phyloP scores from a whole-genome alignment of 2,329 filamentous ascomycete genomes.

The Ceratocystis lukuohia region DNA sequence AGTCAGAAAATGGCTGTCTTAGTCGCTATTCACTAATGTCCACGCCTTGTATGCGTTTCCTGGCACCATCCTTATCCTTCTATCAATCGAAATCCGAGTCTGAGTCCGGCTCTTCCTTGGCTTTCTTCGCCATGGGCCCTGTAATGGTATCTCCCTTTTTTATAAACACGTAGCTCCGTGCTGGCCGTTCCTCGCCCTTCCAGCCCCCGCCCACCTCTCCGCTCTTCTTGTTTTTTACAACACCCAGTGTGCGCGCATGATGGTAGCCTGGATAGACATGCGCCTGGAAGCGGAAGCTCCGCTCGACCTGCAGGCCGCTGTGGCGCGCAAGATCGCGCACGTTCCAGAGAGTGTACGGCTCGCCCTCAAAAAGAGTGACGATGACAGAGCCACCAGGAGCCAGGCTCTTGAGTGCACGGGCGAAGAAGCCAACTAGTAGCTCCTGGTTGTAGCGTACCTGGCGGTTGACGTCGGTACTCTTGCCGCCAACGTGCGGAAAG shows the following conservation, averaged over 20 bases:
- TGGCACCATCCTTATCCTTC: neutral
- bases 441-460: slow-evolving; percentile 88
- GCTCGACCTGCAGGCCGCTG: slow-evolving; percentile 53
- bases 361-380: slow-evolving; percentile 81
- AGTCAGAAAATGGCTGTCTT: neutral
- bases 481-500: slow-evolving; percentile 90
- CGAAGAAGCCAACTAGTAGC: slow-evolving; percentile 57
- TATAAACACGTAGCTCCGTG: slow-evolving; percentile 50
- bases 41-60: neutral
- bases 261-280: slow-evolving; percentile 58
- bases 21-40: neutral
- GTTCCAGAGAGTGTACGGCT: slow-evolving; percentile 95
- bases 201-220: slow-evolving; percentile 33
- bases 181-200: slow-evolving; percentile 32
- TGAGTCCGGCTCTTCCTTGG: slow-evolving; percentile 26
- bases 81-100: slow-evolving; percentile 19
- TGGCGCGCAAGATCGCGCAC: slow-evolving; percentile 75
- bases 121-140: slow-evolving; percentile 25
- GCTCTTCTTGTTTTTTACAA: slow-evolving; percentile 36
- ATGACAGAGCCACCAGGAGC: slow-evolving; percentile 48
- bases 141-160: slow-evolving; percentile 38
- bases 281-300: slow-evolving; percentile 57
- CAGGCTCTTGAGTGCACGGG: slow-evolving; percentile 34
- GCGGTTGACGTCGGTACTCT: slow-evolving; percentile 82
- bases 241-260: slow-evolving; percentile 60